A percentile compares a stretch with the other conserved stretches of the same genome.
These are phyloP conservation scores for Blastocystis sp. DNA, from an alignment of 352 stramenopile species.

Conservation along the genomic window DNA sequence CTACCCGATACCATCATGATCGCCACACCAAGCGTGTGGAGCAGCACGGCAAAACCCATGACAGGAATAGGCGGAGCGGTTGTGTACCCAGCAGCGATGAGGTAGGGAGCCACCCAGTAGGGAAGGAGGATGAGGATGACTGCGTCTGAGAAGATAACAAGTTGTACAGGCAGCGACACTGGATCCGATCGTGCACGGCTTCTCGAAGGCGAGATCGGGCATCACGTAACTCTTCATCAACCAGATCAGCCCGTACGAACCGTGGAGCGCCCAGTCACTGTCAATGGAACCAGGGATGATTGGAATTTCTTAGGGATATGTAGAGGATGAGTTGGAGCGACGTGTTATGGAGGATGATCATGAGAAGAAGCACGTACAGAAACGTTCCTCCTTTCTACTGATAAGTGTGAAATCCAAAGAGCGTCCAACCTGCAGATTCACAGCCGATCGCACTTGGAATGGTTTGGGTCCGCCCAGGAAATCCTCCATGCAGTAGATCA, in stretches of 20 bases:
- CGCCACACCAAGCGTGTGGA: constrained; percentile 18
- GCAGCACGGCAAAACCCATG: background rate
- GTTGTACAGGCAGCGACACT: background rate
- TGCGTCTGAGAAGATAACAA: background rate
- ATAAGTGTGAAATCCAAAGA: background rate
- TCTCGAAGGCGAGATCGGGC: constrained; percentile 32
- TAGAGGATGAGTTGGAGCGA: constrained; percentile 10
- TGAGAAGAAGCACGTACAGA: constrained; percentile 29
- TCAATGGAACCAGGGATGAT: background rate
- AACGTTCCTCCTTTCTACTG: constrained; percentile 44
- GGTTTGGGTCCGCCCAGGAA: background rate
- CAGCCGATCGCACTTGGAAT: background rate
- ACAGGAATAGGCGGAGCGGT: background rate
- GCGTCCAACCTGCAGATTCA: constrained; percentile 1
- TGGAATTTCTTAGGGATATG: background rate
- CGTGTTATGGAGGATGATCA: constrained; percentile 31
- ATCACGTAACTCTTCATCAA: constrained; percentile 29
- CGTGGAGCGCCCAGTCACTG: constrained; percentile 11
- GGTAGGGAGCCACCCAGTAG: constrained; percentile 39
- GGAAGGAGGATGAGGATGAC: constrained; percentile 38
- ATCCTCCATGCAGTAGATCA: constrained; percentile 37
- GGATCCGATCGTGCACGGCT: constrained; percentile 22
- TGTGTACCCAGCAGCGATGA: constrained; percentile 29
- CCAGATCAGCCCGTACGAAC: constrained; percentile 48
- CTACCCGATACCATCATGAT: constrained; percentile 45